Percentiles rank a stretch among this genome's conserved stretches.
These are phyloP conservation scores for Ogataea paradorogensis DNA, from an alignment of 805 yeast species.

Conservation along the genomic window DNA sequence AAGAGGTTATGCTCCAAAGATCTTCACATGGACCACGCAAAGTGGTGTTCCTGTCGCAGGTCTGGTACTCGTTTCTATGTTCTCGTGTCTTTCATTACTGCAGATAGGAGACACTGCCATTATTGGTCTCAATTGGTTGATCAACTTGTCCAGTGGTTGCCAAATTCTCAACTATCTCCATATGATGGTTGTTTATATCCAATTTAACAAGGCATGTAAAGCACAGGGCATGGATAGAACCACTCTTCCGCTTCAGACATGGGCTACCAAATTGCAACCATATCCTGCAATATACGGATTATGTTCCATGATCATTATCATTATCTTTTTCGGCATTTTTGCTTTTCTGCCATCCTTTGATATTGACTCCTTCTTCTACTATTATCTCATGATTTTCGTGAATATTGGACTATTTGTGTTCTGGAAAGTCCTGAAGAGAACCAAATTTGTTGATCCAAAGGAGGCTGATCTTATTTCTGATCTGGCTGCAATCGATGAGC, in stretches of 20 bases:
- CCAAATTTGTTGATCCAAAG: slow-evolving; percentile 39
- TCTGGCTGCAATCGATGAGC: slow-evolving; percentile 47
- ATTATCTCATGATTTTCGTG: slow-evolving; percentile 43
- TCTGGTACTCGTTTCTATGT: slow-evolving; percentile 32
- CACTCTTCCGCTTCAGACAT: slow-evolving; percentile 45
- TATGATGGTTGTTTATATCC: slow-evolving; percentile 50
- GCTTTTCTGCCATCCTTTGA: slow-evolving; percentile 40
- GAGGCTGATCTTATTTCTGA: slow-evolving; percentile 47
- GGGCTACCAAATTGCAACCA: slow-evolving; percentile 43
- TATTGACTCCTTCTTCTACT: slow-evolving; percentile 41
- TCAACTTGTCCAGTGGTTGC: slow-evolving; percentile 30
- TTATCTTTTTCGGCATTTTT: slow-evolving; percentile 38
- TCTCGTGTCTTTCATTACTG: slow-evolving; percentile 30
- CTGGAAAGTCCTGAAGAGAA: slow-evolving; percentile 39
- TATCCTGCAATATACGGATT: slow-evolving; percentile 29
- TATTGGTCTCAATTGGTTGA: slow-evolving; percentile 32
- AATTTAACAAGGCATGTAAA: slow-evolving; percentile 60
- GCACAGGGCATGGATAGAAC: slow-evolving; percentile 51
- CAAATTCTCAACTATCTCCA: slow-evolving; percentile 29
- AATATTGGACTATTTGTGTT: slow-evolving; percentile 34
- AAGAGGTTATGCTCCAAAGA: slow-evolving; percentile 68
- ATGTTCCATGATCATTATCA: slow-evolving; percentile 34
- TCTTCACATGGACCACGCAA: slow-evolving; percentile 59
- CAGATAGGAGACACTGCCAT: slow-evolving; percentile 35
- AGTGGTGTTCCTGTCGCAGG: slow-evolving; percentile 53